Evolutionary conservation across 495 filamentous ascomycete species (phyloP).

Genomic region (Hyaloscypha variabilis): DNA sequence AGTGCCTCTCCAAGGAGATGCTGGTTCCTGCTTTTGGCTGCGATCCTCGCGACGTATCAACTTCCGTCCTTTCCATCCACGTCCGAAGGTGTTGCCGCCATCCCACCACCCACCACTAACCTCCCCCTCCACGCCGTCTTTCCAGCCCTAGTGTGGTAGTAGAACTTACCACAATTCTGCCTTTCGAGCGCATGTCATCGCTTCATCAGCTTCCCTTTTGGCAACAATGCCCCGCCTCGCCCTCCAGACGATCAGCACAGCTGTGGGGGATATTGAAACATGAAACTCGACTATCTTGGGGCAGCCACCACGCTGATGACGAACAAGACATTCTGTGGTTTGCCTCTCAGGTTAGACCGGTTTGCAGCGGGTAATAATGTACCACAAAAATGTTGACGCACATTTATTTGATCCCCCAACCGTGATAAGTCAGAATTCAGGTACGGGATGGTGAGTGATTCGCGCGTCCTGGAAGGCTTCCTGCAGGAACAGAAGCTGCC

Average conservation of each 20-base stretch:
- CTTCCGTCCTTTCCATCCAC: neutral
- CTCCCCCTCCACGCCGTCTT: neutral
- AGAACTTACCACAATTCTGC: slow-evolving; percentile 10
- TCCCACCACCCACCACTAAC: slow-evolving; percentile 5
- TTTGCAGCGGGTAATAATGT: slow-evolving; percentile 13
- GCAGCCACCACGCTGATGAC: slow-evolving; percentile 16
- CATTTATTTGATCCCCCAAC: slow-evolving; percentile 3
- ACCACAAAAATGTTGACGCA: slow-evolving; percentile 12
- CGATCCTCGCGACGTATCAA: neutral
- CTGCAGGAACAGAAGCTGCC: slow-evolving; percentile 27
- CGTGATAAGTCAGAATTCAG: slow-evolving; percentile 12
- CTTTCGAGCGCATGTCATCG: slow-evolving; percentile 4
- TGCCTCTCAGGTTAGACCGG: slow-evolving; percentile 3
- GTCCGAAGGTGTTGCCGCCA: neutral
- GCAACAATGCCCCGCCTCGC: slow-evolving; percentile 18
- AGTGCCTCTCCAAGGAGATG: slow-evolving; percentile 7
- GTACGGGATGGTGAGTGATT: slow-evolving; percentile 3
- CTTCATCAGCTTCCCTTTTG: slow-evolving; percentile 23
- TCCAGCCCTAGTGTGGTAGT: slow-evolving; percentile 19
- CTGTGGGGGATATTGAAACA: slow-evolving; percentile 26
- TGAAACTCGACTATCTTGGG: slow-evolving; percentile 26
- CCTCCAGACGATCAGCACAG: slow-evolving; percentile 4
- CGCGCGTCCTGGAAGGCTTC: slow-evolving; percentile 9
- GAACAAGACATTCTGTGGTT: slow-evolving; percentile 12
- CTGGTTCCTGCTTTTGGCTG: slow-evolving; percentile 11